These are phyloP conservation scores for Termitomyces heimii DNA, from an alignment of 768 basidiomycete species.

Conservation along the genomic window DNA sequence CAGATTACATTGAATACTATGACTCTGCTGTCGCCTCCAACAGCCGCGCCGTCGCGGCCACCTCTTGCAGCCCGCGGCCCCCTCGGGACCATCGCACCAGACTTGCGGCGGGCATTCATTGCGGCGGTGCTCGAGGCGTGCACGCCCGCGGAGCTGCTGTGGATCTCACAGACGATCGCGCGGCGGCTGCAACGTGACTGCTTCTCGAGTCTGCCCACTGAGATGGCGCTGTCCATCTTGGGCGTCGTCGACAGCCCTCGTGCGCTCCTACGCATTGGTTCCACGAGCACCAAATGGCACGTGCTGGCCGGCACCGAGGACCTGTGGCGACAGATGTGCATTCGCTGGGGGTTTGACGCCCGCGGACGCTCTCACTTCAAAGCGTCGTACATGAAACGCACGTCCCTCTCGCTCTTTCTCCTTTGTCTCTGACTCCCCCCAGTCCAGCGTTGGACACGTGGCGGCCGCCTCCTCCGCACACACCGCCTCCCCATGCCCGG, in stretches of 20 bases:
- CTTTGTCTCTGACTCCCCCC: neutral
- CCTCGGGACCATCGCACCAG: too few species aligned
- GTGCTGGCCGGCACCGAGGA: conserved; percentile 66
- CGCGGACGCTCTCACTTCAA: conserved; percentile 60
- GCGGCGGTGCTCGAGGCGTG: too few species aligned
- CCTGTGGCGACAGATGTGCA: conserved; percentile 78
- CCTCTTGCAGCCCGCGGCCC: too few species aligned
- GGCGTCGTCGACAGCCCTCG: conserved; percentile 70
- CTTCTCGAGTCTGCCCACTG: too few species aligned
- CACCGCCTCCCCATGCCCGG: conserved; percentile 61
- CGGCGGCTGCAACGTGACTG: too few species aligned
- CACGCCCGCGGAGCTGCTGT: too few species aligned
- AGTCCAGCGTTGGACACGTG: conserved; percentile 81
- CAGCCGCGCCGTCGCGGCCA: too few species aligned
- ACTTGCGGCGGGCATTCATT: too few species aligned
- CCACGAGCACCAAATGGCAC: conserved; percentile 71
- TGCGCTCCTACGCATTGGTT: conserved; percentile 61
- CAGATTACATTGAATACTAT: too few species aligned
- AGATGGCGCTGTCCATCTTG: conserved; percentile 34
- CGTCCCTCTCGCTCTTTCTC: conserved; percentile 17
- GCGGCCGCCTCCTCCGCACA: conserved; percentile 62
- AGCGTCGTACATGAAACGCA: conserved; percentile 65
- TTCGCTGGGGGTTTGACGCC: conserved; percentile 41
- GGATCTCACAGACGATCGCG: too few species aligned
- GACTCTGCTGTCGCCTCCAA: too few species aligned